Evolutionary conservation across 139 green algal genomes (phyloP).

Genomic region (Chlamydomonas incerta): DNA sequence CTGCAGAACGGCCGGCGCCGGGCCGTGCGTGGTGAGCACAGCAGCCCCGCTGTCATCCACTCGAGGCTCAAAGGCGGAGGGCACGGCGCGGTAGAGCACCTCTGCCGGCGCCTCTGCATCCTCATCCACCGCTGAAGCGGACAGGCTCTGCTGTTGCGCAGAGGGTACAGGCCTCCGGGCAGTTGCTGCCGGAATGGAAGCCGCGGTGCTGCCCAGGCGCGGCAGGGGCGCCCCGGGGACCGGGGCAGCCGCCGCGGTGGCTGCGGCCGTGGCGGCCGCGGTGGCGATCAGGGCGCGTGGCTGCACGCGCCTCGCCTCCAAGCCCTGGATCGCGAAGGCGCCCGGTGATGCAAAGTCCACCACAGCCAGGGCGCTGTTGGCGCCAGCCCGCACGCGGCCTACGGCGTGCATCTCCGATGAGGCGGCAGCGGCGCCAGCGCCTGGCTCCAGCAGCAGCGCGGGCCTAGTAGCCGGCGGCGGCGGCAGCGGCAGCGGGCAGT

Average conservation of each 20-base stretch:
- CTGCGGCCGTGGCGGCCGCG: too few species aligned
- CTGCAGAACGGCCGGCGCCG: neutral
- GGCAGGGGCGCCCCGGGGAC: too few species aligned
- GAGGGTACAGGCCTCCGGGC: too few species aligned
- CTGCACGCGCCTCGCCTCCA: neutral
- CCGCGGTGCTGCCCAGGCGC: too few species aligned
- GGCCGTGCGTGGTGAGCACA: neutral
- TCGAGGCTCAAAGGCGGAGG: neutral
- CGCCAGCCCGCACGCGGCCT: neutral
- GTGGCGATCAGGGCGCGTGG: too few species aligned
- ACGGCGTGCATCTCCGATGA: neutral
- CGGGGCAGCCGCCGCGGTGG: too few species aligned
- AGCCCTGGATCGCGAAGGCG: neutral
- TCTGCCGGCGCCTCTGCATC: neutral
- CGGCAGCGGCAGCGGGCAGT: neutral
- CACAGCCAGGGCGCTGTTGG: neutral
- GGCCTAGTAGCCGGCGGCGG: neutral
- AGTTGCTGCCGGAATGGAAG: too few species aligned
- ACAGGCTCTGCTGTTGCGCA: too few species aligned
- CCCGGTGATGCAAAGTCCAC: neutral
- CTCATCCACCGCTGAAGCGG: neutral
- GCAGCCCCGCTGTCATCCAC: too few species aligned
- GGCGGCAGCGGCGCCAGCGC: neutral
- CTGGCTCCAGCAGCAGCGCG: neutral
- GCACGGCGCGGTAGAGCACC: conserved; percentile 15